Evolutionary conservation across 305 asterid species (phyloP), one percentile per base, ranked within the genome.

Genomic region (Fraxinus latifolia): DNA sequence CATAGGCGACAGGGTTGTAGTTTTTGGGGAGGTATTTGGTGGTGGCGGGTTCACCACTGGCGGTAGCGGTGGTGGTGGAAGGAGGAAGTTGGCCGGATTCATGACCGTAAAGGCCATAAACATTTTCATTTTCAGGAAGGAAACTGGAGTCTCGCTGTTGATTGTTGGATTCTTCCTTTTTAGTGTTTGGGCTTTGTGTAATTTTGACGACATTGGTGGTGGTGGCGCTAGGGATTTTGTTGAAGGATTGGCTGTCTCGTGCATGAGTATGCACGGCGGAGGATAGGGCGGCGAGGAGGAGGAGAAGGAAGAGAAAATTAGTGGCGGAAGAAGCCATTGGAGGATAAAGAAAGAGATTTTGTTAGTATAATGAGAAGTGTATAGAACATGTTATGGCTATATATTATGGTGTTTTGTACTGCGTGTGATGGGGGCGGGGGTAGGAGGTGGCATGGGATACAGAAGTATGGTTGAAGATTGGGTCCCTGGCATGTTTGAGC

Each of bases 21-120:
- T 94, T 94, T 68, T 90, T 91, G 73, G 98, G 97, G n/a, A 91
- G 92, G 87, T 91, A 87, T 25, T 91, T 39, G 11, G 72, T 33
- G 76, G 80, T 60, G 44, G 77, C 33, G 23, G 33, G 25, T 60
- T 60, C 70, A 7, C 70, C 71, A 79, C 65, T 34, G 81, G 81
- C 1, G 25, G 71, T 33, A 76, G 82, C 0, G 23, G 62, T 53
- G 62, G 83, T 77, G 86, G 93, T 77, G 83, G 95, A 31, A 9
- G 93, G 92, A 8, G 97, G 88, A 29, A 88, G 77, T 19, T 84
- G 90, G 80, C 90, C 90, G 76, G 97, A 27, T 5, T 94, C 93
- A 72, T 90, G 96, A 72, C 93, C 93, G 84, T 91, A 93, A 15
- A 94, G 93, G 72, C 98, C 98, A 82, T 93, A 93, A 44, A 87